Evolutionary conservation across 768 basidiomycete genomes (phyloP).

Genomic region (Baorangia bicolor): DNA sequence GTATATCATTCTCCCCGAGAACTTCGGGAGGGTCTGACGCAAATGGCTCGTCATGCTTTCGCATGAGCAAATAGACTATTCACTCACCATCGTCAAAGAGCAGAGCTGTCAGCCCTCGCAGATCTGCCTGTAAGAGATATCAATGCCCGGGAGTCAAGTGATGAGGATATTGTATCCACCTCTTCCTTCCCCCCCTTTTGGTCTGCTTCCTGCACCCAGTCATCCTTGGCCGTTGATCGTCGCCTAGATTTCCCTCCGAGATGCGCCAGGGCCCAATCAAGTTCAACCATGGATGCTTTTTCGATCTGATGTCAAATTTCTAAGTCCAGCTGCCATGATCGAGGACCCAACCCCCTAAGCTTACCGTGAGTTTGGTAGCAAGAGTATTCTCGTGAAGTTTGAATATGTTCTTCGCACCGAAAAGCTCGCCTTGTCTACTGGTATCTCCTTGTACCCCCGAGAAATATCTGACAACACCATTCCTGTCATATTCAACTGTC

Average conservation of each 20-base stretch:
- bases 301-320: constrained; percentile 60
- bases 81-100: constrained; percentile 67
- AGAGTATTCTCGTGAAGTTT: constrained; percentile 66
- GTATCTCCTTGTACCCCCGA: constrained; percentile 81
- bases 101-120: constrained; percentile 62
- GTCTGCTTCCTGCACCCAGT: constrained; percentile 47
- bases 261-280: constrained; percentile 80
- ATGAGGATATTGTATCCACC: neutral
- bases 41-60: neutral
- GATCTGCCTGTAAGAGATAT: constrained; percentile 40
- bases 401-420: constrained; percentile 86
- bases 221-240: constrained; percentile 28
- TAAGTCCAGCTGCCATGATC: neutral
- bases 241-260: constrained; percentile 46
- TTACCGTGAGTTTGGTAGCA: constrained; percentile 72
- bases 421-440: constrained; percentile 74
- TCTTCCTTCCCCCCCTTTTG: constrained; percentile 43
- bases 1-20: constrained; percentile 48
- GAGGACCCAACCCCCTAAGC: constrained; percentile 14
- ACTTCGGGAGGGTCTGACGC: constrained; percentile 39
- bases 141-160: neutral
- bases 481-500: neutral
- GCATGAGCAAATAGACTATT: neutral
- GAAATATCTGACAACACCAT: constrained; percentile 55
- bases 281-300: constrained; percentile 64